Base-by-base conservation (phyloP, 2,329 filamentous ascomycete genomes). In the Harringtonia lauricola region DNA sequence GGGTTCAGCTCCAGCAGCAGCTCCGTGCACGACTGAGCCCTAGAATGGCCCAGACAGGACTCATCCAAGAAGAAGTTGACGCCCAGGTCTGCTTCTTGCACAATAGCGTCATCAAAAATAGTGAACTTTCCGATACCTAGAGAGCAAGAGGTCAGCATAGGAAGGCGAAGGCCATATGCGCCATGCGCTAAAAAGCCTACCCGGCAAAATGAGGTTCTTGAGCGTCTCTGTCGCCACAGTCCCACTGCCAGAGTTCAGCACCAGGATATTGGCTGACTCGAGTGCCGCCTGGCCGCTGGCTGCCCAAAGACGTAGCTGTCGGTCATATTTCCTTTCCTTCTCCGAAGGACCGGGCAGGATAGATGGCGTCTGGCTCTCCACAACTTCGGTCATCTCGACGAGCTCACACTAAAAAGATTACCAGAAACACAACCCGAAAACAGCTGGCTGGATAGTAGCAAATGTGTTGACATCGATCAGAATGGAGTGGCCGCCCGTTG, bases 61-160 rank as follows among this genome's bases (percentile, higher is more conserved):
- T 92, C 79, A 48, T 95, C 86, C 0, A 98, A 70, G 57, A 98
- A 98, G 71, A 98, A 98, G 64, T 98, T 98, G 49, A 95, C 83
- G 5, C 94, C 92, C 34, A 98, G 68, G 56, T 98, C 92, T 35
- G 79, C 71, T 52, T 94, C 82, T 1, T 68, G 70, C n/a, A 98
- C 89, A 3, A 73, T 61, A 1, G 79, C 76, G 8, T 83, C 79
- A 56, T 98, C 92, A 42, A 84, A 82, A 49, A 98, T 94, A 1
- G 86, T 94, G 60, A 95, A 98, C 22, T 79, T 77, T 9, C 92
- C 94, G 54, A 96, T 84, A 4, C 89, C 82, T 81, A 38, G 12
- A 19, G 43, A 24, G 36, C 17, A 33, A 10, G 17, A 33, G 8
- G 34, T 19, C n/a, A 29, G 40, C 21, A 9, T 22, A 6, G 7